Conservation (phyloP, 768 basidiomycete species). For the Aureoboletus auriporus region DNA sequence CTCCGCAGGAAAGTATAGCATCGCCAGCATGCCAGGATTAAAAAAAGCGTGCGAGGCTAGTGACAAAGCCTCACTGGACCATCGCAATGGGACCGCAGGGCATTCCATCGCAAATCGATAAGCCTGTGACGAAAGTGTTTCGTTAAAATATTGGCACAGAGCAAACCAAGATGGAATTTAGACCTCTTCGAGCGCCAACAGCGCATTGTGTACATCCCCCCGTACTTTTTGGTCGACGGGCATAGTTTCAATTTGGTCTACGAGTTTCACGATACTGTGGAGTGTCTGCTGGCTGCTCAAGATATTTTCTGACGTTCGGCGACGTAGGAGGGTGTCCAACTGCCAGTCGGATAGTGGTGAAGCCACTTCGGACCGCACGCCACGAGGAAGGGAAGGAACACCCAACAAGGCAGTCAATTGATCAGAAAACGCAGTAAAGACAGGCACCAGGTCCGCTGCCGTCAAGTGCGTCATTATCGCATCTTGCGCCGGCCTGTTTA, state of each 20-base stretch:
- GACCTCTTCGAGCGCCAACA: conserved; percentile 74
- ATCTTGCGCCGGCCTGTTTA: conserved; percentile 47
- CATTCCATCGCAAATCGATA: conserved; percentile 16
- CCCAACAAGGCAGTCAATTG: conserved; percentile 84
- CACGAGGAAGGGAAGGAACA: conserved; percentile 56
- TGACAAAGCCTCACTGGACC: conserved; percentile 59
- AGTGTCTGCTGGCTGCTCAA: conserved; percentile 70
- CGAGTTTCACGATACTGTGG: conserved; percentile 76
- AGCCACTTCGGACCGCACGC: conserved; percentile 32
- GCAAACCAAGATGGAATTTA: conserved; percentile 14
- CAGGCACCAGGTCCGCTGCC: conserved; percentile 39
- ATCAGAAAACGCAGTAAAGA: conserved; percentile 61
- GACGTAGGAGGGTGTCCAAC: conserved; percentile 71
- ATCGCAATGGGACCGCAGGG: conserved; percentile 40
- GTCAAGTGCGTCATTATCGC: conserved; percentile 29
- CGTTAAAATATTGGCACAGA: conserved; percentile 8
- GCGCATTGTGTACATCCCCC: conserved; percentile 64
- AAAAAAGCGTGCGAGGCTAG: conserved; percentile 88
- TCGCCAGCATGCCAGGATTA: conserved; percentile 92
- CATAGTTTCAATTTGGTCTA: conserved; percentile 88
- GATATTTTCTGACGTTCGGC: conserved; percentile 66
- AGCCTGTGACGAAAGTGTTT: conserved; percentile 15
- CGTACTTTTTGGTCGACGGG: conserved; percentile 78
- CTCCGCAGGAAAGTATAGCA: conserved; percentile 96
- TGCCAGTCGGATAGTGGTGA: conserved; percentile 66